A percentile compares a stretch with the other conserved stretches of the same genome.
Evolutionary conservation across 371 early-diverging fungal species (phyloP).

Genomic region (Mucor plumbeus): DNA sequence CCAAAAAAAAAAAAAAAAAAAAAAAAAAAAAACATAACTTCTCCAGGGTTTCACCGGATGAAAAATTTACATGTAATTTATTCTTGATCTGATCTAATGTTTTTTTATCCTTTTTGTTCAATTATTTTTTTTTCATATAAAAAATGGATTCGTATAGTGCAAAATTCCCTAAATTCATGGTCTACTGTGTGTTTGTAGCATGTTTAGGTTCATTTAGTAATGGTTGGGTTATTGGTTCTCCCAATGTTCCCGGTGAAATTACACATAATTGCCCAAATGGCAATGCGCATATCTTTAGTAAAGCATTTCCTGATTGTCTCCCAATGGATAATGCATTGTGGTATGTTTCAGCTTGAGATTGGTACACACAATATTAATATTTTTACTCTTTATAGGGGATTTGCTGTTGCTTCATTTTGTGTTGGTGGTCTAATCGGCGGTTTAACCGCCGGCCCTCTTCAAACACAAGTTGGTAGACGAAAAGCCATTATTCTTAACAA

Average conservation of each 20-base stretch:
- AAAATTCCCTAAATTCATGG: slow-evolving; percentile 41
- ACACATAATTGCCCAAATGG: slow-evolving; percentile 36
- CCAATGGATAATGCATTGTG: slow-evolving; percentile 37
- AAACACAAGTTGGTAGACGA: slow-evolving; percentile 70
- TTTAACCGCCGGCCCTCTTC: slow-evolving; percentile 60
- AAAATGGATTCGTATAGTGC: slow-evolving; percentile 47
- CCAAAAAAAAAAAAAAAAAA: too few species aligned
- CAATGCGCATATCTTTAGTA: slow-evolving; percentile 9
- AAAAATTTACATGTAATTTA: neutral
- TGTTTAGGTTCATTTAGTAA: slow-evolving; percentile 49
- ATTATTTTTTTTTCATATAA: neutral
- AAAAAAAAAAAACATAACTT: neutral
- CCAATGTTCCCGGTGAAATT: slow-evolving; percentile 49
- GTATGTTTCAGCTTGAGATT: slow-evolving; percentile 9
- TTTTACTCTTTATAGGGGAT: slow-evolving; percentile 46
- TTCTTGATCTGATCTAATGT: neutral
- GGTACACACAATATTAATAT: slow-evolving; percentile 22
- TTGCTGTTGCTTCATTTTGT: slow-evolving; percentile 69
- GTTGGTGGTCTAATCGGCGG: slow-evolving; percentile 81
- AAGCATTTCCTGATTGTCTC: slow-evolving; percentile 35
- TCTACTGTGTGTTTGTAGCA: slow-evolving; percentile 46
- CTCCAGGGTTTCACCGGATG: slow-evolving; percentile 8
- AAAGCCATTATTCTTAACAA: slow-evolving; percentile 67
- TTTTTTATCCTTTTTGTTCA: neutral
- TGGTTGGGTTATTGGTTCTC: slow-evolving; percentile 56